These are phyloP conservation scores for Arabidopsis hybrid DNA, from an alignment of 441 rosid genomes.

Conservation along the genomic window DNA sequence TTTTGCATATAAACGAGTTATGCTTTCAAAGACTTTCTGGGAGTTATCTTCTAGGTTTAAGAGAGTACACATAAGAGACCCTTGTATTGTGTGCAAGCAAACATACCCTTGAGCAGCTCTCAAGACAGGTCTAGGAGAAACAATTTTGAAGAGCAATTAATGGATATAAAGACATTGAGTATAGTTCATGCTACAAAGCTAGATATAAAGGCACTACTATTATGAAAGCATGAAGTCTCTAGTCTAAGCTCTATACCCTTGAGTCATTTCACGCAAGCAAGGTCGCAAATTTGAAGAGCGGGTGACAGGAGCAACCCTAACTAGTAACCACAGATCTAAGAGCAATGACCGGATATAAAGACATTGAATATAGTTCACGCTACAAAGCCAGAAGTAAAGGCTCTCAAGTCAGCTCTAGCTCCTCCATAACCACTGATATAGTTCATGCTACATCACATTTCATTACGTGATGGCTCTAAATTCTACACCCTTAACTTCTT, in stretches of 20 bases:
- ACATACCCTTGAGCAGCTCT: not conserved
- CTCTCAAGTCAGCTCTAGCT: not conserved
- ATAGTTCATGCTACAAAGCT: no score
- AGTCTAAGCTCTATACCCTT: no score
- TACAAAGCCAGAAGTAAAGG: not conserved
- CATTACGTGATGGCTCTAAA: not conserved
- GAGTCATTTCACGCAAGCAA: no score
- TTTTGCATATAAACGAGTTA: no score
- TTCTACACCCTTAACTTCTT: not conserved
- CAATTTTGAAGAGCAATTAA: no score
- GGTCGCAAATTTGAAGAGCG: not conserved
- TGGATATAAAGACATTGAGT: no score
- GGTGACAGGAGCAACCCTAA: no score
- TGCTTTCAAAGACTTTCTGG: not conserved
- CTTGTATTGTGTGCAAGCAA: conserved; percentile 8
- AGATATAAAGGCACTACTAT: no score
- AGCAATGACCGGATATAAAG: not conserved
- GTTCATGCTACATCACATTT: not conserved
- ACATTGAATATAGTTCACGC: not conserved
- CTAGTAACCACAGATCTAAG: no score
- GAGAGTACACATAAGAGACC: not conserved
- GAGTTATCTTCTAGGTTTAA: no score
- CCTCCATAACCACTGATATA: not conserved
- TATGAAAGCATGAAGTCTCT: no score
- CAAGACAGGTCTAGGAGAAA: not conserved